These are phyloP conservation scores for Xylaria sp. DNA, from an alignment of 2,329 filamentous ascomycete genomes.

Conservation along the genomic window DNA sequence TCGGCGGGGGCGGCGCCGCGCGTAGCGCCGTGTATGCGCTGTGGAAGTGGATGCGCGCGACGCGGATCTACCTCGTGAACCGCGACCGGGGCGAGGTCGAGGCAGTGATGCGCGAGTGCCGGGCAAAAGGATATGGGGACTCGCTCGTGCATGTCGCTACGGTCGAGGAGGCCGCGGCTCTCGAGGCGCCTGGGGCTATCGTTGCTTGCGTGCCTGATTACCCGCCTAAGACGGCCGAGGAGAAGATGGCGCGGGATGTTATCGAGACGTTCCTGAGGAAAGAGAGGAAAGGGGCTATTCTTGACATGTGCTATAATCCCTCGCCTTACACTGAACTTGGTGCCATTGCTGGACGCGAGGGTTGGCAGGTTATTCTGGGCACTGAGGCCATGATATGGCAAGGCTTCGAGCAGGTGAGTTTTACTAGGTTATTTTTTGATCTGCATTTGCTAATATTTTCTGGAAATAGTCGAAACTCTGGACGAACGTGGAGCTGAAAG, in stretches of 20 bases:
- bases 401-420: conserved; percentile 71
- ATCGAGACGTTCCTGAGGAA: conserved; percentile 61
- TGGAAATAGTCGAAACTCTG: conserved; percentile 62
- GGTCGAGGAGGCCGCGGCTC: conserved; percentile 66
- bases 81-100: conserved; percentile 75
- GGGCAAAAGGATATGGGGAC: conserved; percentile 66
- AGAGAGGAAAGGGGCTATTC: conserved; percentile 71
- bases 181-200: conserved; percentile 72
- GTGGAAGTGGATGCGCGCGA: conserved; percentile 74
- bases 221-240: conserved; percentile 71
- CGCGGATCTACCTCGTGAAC: conserved; percentile 80
- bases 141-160: conserved; percentile 70
- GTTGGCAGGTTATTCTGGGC: conserved; percentile 80
- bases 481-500: conserved; percentile 69
- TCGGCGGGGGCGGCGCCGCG: conserved; percentile 84
- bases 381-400: conserved; percentile 84
- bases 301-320: conserved; percentile 89
- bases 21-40: conserved; percentile 81
- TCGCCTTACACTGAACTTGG: conserved; percentile 74
- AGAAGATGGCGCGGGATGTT: conserved; percentile 69
- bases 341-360: conserved; percentile 66
- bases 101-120: conserved; percentile 73
- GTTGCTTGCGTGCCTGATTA: conserved; percentile 82
- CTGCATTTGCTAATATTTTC: background rate
- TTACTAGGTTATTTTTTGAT: background rate